phyloP scores from a whole-genome alignment of 148 eudicot genomes.

The Rhododendron simsii region DNA sequence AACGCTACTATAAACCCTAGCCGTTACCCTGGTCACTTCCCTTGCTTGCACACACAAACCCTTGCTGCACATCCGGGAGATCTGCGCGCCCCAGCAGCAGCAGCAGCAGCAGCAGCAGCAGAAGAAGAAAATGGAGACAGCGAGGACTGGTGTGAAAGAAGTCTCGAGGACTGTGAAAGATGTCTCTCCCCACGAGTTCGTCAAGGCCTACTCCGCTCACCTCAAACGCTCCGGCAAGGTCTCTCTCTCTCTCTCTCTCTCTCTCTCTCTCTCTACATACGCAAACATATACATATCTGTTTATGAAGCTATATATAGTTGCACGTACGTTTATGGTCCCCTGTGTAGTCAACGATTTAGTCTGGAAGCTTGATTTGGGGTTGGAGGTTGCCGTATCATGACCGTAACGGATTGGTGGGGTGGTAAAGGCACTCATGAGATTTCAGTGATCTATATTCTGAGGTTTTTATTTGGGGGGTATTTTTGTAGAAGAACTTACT shows the following conservation, averaged over 20 bases:
- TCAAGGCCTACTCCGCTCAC: constrained; percentile 52
- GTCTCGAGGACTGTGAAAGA: constrained; percentile 43
- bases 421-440: background rate
- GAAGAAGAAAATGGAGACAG: constrained; percentile 22
- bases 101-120: background rate
- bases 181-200: constrained; percentile 52
- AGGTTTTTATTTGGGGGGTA: background rate
- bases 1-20: background rate
- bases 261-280: background rate
- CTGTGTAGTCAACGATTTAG: background rate
- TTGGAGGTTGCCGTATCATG: background rate
- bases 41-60: background rate
- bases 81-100: background rate
- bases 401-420: background rate
- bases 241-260: constrained; percentile 8
- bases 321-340: background rate
- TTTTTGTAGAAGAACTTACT: no score
- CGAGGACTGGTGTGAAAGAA: constrained; percentile 40
- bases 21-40: background rate
- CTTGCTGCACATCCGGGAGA: constrained; percentile 1
- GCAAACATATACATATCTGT: background rate
- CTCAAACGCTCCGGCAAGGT: constrained; percentile 65
- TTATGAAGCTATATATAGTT: background rate
- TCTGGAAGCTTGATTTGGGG: background rate
- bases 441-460: background rate